Evolutionary conservation across 305 asterid genomes (phyloP).

Genomic region (Fraxinus angustifolia): DNA sequence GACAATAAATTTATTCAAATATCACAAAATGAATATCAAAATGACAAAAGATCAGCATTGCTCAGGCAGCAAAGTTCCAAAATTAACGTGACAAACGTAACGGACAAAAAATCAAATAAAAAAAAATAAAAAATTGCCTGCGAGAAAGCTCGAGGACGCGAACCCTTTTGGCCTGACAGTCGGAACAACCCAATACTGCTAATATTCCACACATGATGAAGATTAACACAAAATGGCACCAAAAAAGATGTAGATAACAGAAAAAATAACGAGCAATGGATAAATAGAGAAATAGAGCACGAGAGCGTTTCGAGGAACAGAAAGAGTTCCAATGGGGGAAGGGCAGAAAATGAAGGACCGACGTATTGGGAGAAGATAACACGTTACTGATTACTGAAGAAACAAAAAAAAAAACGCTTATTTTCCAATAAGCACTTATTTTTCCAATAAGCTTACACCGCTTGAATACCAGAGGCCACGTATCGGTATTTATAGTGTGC

Average conservation of each 20-base stretch:
- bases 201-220: conserved; percentile 82
- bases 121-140: conserved; percentile 42
- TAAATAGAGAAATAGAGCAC: not conserved
- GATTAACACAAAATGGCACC: not conserved
- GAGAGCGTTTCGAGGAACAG: not conserved
- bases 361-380: not conserved
- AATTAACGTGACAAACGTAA: not conserved
- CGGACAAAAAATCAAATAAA: not conserved
- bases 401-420: not conserved
- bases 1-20: not conserved
- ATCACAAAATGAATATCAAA: not conserved
- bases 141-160: conserved; percentile 99
- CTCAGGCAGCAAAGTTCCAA: not conserved
- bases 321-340: not conserved
- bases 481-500: not conserved
- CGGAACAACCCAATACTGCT: conserved; percentile 90
- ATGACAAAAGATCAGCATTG: not conserved
- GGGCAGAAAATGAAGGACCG: not conserved
- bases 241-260: not conserved
- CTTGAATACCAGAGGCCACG: not conserved
- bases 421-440: not conserved
- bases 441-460: not conserved
- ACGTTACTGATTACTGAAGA: not conserved
- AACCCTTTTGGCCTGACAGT: conserved; percentile 85
- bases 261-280: not conserved